Evolutionary conservation across 108 stramenopile genomes (phyloP).

Genomic region (Asterionellopsis glacialis): DNA sequence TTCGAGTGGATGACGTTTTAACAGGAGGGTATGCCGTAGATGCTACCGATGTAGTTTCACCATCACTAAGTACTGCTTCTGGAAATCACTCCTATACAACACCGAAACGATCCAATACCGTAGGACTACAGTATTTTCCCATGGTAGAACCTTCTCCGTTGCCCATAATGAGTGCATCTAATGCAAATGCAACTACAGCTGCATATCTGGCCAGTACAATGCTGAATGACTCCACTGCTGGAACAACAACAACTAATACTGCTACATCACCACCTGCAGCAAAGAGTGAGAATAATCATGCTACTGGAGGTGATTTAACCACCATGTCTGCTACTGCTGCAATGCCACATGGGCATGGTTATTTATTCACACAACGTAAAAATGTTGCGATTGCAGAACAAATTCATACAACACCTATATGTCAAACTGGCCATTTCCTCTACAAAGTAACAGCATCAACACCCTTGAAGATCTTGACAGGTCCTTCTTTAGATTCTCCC

Average conservation of each 20-base stretch:
- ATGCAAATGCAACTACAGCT: too few relatives aligned
- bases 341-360: too few relatives aligned
- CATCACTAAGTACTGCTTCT: not conserved
- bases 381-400: conserved; percentile 38
- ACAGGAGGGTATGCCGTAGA: conserved; percentile 79
- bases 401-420: conserved; percentile 20
- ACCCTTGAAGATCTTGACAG: conserved; percentile 64
- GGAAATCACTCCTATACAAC: not conserved
- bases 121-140: conserved; percentile 2
- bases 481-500: conserved; percentile 65
- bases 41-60: conserved; percentile 17
- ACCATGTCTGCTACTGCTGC: too few relatives aligned
- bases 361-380: conserved; percentile 15
- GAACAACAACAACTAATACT: conserved; percentile 1
- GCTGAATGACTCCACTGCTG: conserved; percentile 30
- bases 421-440: conserved; percentile 51
- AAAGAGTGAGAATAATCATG: too few relatives aligned
- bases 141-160: conserved; percentile 23
- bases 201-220: too few relatives aligned
- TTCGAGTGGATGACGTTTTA: conserved; percentile 69
- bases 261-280: not conserved
- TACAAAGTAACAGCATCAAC: conserved; percentile 62
- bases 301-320: too few relatives aligned
- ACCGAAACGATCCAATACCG: conserved; percentile 11
- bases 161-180: too few relatives aligned